Conservation (phyloP, 2,329 filamentous ascomycete species). For the Monosporascus sp. region DNA sequence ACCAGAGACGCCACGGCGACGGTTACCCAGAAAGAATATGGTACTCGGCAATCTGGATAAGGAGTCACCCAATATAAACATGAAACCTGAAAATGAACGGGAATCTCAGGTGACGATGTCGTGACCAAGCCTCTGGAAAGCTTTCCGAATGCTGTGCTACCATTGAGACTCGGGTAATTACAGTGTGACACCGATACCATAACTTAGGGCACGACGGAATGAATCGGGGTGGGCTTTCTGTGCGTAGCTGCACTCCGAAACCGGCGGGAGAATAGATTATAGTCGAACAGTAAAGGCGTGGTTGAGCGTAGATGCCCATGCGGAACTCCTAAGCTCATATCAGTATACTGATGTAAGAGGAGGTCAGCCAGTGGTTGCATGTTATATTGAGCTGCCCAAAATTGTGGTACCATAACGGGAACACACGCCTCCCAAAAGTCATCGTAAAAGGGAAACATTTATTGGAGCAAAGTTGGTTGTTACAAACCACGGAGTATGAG, state of each 20-base stretch:
- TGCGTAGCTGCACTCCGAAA: background rate
- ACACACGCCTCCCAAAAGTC: background rate
- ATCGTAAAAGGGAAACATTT: background rate
- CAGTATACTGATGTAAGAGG: too few species aligned
- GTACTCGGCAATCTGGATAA: constrained; percentile 10
- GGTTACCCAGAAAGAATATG: constrained; percentile 16
- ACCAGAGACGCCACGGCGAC: background rate
- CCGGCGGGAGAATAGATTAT: background rate
- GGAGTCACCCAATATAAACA: constrained; percentile 17
- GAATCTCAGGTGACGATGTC: constrained; percentile 13
- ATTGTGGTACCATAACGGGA: too few species aligned
- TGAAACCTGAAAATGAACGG: constrained; percentile 21
- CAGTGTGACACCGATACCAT: constrained; percentile 11
- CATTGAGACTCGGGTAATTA: constrained; percentile 14
- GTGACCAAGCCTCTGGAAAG: constrained; percentile 19
- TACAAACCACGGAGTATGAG: background rate
- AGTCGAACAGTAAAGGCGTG: background rate
- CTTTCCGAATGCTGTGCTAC: constrained; percentile 25
- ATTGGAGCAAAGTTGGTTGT: background rate
- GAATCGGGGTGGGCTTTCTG: background rate
- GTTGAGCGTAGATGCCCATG: background rate
- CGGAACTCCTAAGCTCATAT: too few species aligned
- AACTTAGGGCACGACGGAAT: constrained; percentile 4
- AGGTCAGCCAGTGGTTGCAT: too few species aligned
- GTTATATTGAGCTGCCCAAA: too few species aligned